Conservation (phyloP, 805 yeast species). For the Kazachstania viticola region DNA sequence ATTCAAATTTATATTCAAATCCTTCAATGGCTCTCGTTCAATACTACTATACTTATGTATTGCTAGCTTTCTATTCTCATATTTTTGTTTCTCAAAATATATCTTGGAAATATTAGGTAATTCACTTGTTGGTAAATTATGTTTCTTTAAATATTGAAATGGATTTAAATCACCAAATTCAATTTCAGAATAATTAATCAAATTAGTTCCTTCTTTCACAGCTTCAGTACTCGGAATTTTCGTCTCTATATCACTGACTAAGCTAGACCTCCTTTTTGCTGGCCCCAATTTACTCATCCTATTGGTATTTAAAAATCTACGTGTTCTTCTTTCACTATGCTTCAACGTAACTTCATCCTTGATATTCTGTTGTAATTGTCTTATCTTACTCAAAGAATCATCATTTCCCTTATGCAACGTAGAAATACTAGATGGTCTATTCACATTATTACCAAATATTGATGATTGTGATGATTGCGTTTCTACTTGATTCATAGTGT, state of each 20-base stretch:
- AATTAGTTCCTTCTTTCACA: neutral
- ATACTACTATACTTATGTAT: constrained; percentile 14
- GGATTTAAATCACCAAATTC: constrained; percentile 32
- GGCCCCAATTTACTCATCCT: constrained; percentile 21
- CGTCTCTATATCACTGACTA: neutral
- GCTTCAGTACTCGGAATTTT: neutral
- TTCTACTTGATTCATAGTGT: constrained; percentile 6
- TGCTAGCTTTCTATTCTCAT: constrained; percentile 23
- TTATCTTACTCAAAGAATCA: constrained; percentile 7
- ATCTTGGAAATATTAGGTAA: constrained; percentile 27
- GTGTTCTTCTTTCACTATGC: constrained; percentile 17
- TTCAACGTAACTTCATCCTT: constrained; percentile 18
- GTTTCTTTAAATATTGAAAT: constrained; percentile 28
- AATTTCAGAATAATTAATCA: constrained; percentile 9
- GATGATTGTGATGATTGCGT: constrained; percentile 1
- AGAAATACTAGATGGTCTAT: constrained; percentile 4
- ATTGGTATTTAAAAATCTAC: constrained; percentile 17
- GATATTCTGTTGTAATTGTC: constrained; percentile 15
- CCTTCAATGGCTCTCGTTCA: constrained; percentile 20
- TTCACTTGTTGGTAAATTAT: constrained; percentile 28
- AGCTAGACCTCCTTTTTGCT: constrained; percentile 20
- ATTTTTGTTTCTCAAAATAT: constrained; percentile 29
- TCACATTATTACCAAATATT: constrained; percentile 3
- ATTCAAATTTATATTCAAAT: constrained; percentile 15
- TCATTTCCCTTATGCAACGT: constrained; percentile 2